Evolutionary conservation across 2,329 filamentous ascomycete genomes (phyloP), one percentile per base, ranked within the genome.

Genomic region (Claviceps pazoutovae): DNA sequence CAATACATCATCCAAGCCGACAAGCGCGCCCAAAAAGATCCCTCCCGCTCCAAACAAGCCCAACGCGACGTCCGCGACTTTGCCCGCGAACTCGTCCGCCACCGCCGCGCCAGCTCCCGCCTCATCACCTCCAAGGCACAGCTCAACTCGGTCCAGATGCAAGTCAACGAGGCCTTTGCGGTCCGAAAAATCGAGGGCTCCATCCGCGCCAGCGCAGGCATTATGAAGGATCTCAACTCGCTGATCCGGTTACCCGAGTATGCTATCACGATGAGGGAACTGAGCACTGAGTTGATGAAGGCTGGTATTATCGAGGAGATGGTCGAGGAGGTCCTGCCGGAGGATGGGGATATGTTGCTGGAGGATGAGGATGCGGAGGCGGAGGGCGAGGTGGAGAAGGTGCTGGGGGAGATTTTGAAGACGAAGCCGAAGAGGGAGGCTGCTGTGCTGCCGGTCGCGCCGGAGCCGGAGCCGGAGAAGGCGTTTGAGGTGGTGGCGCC

Each of bases 251-350:
- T 98, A 59, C 93, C 93, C 11, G 86, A 95, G 58, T 74, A 97
- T 55, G 88, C 84, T 19, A 82, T 79, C 14, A 96, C 90, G 8
- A 97, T 97, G 91, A 76, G 82, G 56, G 88, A 95, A 66, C 73
- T 97, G 48, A 85, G 83, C 61, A 76, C 84, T 53, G 93, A 97
- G 74, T 71, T 97, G 58, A 86, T 95, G 67, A 94, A 89, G 72
- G 91, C 93, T 2, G 93, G 91, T 16, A 91, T 98, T 58, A 95
- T 97, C 55, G 91, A 97, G 74, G 93, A 98, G 72, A 96, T 97
- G 86, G 82, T 95, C 4, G 86, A 84, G 47, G 91, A 97, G 65
- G 82, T 77, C 44, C 71, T 97, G 57, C 88, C 89, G n/a, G 78
- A 83, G 57, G 83, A 89, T 53, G 69, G 83, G 49, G 72, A 88